A percentile compares a stretch with the other conserved stretches of the same genome.
These are phyloP conservation scores for Helotiales sp. DNA, from an alignment of 2,329 filamentous ascomycete species.

Conservation along the genomic window DNA sequence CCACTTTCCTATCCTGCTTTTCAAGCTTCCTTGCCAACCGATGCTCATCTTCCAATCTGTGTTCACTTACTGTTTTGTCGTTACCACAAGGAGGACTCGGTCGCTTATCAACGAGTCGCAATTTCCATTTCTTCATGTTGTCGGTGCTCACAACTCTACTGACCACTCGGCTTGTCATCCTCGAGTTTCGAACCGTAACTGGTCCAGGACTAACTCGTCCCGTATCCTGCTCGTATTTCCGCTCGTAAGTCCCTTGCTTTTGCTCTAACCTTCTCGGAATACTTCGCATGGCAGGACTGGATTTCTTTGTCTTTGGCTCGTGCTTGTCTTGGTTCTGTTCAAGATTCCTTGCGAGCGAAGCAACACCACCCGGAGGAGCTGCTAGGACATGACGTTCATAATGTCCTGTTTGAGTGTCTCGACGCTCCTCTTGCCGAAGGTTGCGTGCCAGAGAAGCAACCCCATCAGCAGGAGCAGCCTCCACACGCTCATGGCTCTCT, in stretches of 20 bases:
- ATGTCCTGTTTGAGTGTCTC: neutral
- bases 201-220: too few species aligned
- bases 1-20: neutral
- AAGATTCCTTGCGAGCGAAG: neutral
- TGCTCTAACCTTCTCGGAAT: too few species aligned
- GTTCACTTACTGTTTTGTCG: conserved; percentile 1
- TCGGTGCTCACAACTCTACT: neutral
- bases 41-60: neutral
- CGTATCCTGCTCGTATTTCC: too few species aligned
- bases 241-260: too few species aligned
- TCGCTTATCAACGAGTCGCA: conserved; percentile 13
- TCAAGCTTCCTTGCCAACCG: neutral
- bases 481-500: conserved; percentile 6
- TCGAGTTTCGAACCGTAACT: too few species aligned
- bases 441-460: conserved; percentile 3
- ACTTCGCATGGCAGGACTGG: neutral
- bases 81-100: conserved; percentile 3
- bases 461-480: neutral
- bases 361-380: neutral
- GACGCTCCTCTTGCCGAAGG: neutral
- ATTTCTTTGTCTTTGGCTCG: neutral
- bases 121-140: conserved; percentile 7
- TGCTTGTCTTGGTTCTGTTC: neutral
- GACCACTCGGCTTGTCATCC: neutral
- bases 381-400: too few species aligned